Evolutionary conservation across 352 stramenopile species (phyloP).

Genomic region (Globisporangium recalcitrans): DNA sequence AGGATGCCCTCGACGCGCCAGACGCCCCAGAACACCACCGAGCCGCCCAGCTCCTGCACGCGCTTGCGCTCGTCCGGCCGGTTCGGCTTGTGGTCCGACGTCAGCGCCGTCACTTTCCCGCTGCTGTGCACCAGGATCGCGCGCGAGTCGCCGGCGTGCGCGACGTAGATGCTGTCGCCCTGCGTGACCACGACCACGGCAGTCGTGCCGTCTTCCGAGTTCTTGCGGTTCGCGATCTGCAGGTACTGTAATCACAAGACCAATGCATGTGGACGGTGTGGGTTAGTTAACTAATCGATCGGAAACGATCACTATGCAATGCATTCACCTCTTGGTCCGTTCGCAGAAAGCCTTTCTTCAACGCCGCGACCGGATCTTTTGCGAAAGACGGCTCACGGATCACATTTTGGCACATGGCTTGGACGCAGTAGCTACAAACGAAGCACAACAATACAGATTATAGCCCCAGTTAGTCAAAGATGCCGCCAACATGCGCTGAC

Average conservation of each 20-base stretch:
- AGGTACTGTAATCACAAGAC: constrained; percentile 49
- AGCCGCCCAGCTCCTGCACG: constrained; percentile 85
- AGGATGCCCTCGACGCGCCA: constrained; percentile 93
- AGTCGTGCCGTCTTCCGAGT: constrained; percentile 87
- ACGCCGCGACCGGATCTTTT: constrained; percentile 57
- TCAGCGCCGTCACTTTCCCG: constrained; percentile 75
- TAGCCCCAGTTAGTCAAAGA: neutral
- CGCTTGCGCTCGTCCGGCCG: constrained; percentile 85
- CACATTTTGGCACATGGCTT: constrained; percentile 79
- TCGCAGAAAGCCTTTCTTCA: constrained; percentile 76
- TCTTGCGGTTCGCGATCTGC: constrained; percentile 75
- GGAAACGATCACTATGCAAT: neutral
- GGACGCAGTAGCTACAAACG: constrained; percentile 63
- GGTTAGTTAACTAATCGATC: neutral
- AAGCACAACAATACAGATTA: neutral
- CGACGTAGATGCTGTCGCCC: constrained; percentile 79
- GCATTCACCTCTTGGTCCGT: constrained; percentile 65
- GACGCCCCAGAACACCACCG: constrained; percentile 88
- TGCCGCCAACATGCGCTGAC: constrained; percentile 8
- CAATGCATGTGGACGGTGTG: neutral
- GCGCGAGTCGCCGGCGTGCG: constrained; percentile 88
- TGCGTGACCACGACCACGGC: constrained; percentile 79
- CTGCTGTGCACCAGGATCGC: constrained; percentile 82
- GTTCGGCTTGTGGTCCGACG: constrained; percentile 90
- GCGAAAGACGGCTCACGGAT: constrained; percentile 63